Percentiles rank a stretch among this genome's conserved stretches.
Evolutionary conservation across 1,139 yeast species (phyloP).

Genomic region (Suhomyces coccinellae): DNA sequence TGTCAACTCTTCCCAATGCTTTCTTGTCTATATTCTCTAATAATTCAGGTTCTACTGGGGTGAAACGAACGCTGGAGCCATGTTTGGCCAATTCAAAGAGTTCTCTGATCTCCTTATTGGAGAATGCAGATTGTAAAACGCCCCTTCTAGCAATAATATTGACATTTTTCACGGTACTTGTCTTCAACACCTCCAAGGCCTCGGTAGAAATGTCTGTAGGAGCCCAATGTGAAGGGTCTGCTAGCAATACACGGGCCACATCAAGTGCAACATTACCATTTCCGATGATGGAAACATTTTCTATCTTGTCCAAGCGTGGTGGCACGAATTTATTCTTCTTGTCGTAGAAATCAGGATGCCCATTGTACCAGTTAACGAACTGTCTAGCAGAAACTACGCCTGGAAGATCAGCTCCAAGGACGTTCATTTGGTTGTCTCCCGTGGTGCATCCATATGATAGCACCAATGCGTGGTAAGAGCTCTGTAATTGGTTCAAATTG

Average conservation of each 20-base stretch:
- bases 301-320: constrained; percentile 60
- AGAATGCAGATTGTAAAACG: constrained; percentile 77
- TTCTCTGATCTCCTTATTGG: constrained; percentile 90
- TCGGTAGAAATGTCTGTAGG: constrained; percentile 70
- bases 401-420: constrained; percentile 59
- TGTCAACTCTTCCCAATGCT: constrained; percentile 60
- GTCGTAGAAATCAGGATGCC: constrained; percentile 62
- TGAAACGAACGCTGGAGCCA: constrained; percentile 44
- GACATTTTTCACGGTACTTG: constrained; percentile 60
- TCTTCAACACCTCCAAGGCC: constrained; percentile 56
- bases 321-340: constrained; percentile 29
- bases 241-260: constrained; percentile 75
- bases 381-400: constrained; percentile 84
- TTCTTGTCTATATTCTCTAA: constrained; percentile 43
- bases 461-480: constrained; percentile 69
- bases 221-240: constrained; percentile 58
- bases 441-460: constrained; percentile 81
- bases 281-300: constrained; percentile 80
- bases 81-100: constrained; percentile 59
- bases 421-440: constrained; percentile 53
- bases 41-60: constrained; percentile 49
- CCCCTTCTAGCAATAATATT: constrained; percentile 86
- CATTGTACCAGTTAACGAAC: constrained; percentile 96
- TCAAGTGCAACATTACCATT: constrained; percentile 98
- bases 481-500: constrained; percentile 46